Percentiles rank a stretch among this genome's conserved stretches.
Conservation (phyloP, 2,329 filamentous ascomycete species). For the Raffaelea ambrosiae region DNA sequence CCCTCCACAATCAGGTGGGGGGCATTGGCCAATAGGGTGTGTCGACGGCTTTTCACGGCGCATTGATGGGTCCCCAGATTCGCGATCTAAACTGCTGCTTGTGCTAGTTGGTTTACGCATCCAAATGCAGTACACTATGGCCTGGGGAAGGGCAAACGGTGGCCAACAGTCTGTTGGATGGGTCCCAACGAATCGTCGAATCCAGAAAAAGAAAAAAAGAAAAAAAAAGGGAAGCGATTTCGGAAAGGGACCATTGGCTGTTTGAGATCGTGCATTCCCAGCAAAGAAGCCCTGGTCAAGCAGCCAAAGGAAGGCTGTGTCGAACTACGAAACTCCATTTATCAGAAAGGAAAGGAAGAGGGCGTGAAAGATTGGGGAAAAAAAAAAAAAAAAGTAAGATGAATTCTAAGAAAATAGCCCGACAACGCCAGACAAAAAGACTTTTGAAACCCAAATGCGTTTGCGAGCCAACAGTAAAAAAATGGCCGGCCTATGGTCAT, state of each 20-base stretch:
- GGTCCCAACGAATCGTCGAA: background rate
- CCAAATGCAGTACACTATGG: too few relatives aligned
- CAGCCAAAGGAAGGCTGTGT: too few relatives aligned
- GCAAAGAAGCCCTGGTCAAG: too few relatives aligned
- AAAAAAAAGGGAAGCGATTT: background rate
- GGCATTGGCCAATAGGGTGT: background rate
- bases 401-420: background rate
- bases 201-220: background rate
- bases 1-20: too few relatives aligned
- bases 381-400: background rate
- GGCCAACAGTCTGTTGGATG: too few relatives aligned
- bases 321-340: background rate
- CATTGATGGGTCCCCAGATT: background rate
- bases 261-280: too few relatives aligned
- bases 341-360: background rate
- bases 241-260: background rate
- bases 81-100: too few relatives aligned
- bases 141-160: too few relatives aligned
- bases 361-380: conserved; percentile 2
- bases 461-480: too few relatives aligned
- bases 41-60: background rate
- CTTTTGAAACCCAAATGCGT: background rate
- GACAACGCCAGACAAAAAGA: background rate
- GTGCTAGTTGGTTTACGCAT: too few relatives aligned
- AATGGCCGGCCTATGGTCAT: too few relatives aligned